These are phyloP conservation scores for Cotoneaster glaucophyllus DNA, from an alignment of 306 rosid species.

Conservation along the genomic window DNA sequence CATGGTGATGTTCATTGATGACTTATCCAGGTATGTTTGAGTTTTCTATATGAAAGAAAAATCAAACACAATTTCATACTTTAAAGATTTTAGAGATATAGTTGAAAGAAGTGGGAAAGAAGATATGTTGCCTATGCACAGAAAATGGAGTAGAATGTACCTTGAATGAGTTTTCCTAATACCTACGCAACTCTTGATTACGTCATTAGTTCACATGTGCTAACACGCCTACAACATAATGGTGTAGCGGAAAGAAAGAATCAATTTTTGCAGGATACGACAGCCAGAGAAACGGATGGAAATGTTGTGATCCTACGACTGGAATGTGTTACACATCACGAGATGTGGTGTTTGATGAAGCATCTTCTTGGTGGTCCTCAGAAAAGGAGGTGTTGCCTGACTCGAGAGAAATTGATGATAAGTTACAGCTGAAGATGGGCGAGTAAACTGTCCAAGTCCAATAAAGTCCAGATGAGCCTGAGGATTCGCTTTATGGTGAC, in stretches of 20 bases:
- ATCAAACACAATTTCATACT: no score
- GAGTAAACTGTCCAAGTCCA: not conserved
- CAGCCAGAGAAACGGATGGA: no score
- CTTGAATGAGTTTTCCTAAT: not conserved
- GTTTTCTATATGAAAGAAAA: no score
- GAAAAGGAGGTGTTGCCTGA: not conserved
- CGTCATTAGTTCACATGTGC: no score
- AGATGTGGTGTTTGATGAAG: not conserved
- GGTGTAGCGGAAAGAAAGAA: no score
- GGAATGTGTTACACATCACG: not conserved
- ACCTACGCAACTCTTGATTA: no score
- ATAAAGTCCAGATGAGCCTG: not conserved
- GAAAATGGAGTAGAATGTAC: not conserved
- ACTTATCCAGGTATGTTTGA: not conserved
- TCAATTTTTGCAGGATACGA: no score
- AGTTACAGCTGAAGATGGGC: not conserved
- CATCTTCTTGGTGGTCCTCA: conserved; percentile 8
- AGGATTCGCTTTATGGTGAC: not conserved
- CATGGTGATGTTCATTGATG: not conserved
- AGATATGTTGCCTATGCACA: not conserved
- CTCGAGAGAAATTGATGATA: not conserved
- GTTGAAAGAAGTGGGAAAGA: not conserved
- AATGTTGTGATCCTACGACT: not conserved
- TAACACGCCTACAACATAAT: no score
- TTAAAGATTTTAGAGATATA: not conserved